A percentile compares a stretch with the other conserved stretches of the same genome.
Conservation (phyloP, 306 rosid species). For the Medicago lupulina region DNA sequence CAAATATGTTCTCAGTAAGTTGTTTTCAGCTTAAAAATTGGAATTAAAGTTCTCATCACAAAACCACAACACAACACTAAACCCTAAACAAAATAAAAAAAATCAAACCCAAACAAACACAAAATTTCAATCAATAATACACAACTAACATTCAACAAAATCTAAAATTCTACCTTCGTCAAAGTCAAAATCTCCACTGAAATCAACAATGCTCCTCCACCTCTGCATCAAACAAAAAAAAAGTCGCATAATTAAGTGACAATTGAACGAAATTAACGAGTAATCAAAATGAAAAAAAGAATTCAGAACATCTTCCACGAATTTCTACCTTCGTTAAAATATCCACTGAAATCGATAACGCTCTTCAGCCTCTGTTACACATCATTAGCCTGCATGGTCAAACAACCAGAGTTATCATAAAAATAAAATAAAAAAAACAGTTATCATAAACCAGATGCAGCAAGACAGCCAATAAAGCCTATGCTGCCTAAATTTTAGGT, state of each 20-base stretch:
- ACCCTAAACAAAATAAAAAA: background rate
- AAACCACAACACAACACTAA: background rate
- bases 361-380: conserved; percentile 4
- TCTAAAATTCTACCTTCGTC: conserved; percentile 9
- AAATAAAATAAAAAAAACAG: no score
- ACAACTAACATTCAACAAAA: background rate
- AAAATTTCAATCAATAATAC: background rate
- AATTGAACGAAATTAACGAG: background rate
- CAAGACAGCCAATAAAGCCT: no score
- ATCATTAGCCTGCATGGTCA: no score
- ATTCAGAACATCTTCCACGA: background rate
- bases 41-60: background rate
- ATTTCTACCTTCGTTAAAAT: conserved; percentile 19
- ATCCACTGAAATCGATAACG: background rate
- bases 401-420: no score
- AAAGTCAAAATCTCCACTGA: background rate
- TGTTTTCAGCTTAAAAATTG: no score
- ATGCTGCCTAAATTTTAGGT: no score
- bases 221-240: conserved; percentile 1
- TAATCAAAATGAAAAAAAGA: background rate
- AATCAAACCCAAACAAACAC: background rate
- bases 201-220: conserved; percentile 9
- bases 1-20: no score
- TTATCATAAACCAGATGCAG: no score
- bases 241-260: background rate